phyloP scores from a whole-genome alignment of 1,284 basidiomycete species.

The Heterobasidion occidentale region DNA sequence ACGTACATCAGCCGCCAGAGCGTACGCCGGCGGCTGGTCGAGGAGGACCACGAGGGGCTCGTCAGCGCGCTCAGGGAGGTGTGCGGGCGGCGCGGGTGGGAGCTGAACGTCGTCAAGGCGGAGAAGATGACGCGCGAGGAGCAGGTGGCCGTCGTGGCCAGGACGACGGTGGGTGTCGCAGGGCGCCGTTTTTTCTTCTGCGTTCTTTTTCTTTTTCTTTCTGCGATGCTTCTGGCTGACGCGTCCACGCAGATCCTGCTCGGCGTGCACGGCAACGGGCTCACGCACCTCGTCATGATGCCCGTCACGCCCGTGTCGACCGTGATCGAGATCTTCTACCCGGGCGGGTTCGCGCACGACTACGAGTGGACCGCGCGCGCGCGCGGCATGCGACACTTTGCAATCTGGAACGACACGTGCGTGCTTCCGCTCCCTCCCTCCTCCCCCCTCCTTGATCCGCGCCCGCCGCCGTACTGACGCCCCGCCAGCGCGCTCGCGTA shows the following conservation, averaged over 20 bases:
- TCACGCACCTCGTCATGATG: conserved; percentile 77
- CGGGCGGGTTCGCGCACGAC: conserved; percentile 72
- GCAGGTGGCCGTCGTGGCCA: conserved; percentile 53
- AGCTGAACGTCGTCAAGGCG: conserved; percentile 57
- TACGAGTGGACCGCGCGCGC: conserved; percentile 72
- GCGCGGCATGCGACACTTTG: conserved; percentile 68
- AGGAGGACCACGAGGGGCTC: conserved; percentile 51
- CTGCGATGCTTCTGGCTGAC: background rate
- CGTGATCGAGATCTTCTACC: conserved; percentile 79
- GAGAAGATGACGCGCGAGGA: conserved; percentile 66
- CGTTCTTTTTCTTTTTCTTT: background rate
- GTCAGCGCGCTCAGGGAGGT: conserved; percentile 50
- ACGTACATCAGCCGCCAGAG: conserved; percentile 73
- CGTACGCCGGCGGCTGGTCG: conserved; percentile 44
- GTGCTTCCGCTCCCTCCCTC: conserved; percentile 18
- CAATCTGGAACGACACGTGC: conserved; percentile 71
- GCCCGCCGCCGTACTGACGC: conserved; percentile 13
- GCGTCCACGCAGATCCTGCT: conserved; percentile 48
- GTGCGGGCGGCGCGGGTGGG: conserved; percentile 46
- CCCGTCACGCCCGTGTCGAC: conserved; percentile 54
- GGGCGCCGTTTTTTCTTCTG: background rate
- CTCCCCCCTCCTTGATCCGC: conserved; percentile 19
- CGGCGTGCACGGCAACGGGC: conserved; percentile 76
- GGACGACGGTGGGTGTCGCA: conserved; percentile 49
- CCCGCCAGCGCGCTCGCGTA: conserved; percentile 28